These are phyloP conservation scores for Paxillus involutus DNA, from an alignment of 768 basidiomycete species.

Conservation along the genomic window DNA sequence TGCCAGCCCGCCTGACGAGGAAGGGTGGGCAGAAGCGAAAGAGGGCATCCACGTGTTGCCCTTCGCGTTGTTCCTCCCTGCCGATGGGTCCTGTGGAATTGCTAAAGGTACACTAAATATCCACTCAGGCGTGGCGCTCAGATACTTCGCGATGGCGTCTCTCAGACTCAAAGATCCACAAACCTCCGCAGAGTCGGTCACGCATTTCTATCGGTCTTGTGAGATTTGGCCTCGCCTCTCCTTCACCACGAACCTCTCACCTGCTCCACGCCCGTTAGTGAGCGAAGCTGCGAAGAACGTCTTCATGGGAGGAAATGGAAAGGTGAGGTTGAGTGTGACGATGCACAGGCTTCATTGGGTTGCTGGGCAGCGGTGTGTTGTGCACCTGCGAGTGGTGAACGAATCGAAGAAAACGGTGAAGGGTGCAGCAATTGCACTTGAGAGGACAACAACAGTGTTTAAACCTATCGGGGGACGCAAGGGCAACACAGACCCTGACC, in stretches of 20 bases:
- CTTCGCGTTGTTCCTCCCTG: constrained; percentile 68
- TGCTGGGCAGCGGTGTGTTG: constrained; percentile 75
- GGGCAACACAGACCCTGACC: constrained; percentile 38
- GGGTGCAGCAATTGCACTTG: constrained; percentile 57
- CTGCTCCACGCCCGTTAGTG: constrained; percentile 58
- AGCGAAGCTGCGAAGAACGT: constrained; percentile 54
- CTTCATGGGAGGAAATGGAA: constrained; percentile 63
- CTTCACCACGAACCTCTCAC: constrained; percentile 56
- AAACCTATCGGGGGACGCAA: constrained; percentile 40
- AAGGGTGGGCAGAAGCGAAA: constrained; percentile 61
- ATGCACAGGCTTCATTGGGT: constrained; percentile 78
- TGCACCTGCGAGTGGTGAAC: constrained; percentile 66
- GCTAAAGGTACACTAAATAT: constrained; percentile 59
- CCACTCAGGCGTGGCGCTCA: constrained; percentile 61
- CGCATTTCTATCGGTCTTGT: constrained; percentile 87
- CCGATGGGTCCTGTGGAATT: constrained; percentile 48
- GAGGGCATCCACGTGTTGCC: constrained; percentile 72
- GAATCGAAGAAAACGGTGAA: constrained; percentile 68
- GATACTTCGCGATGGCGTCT: constrained; percentile 80
- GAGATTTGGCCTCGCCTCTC: constrained; percentile 78
- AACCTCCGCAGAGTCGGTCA: constrained; percentile 65
- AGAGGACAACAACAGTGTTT: constrained; percentile 68
- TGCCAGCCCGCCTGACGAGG: constrained; percentile 46
- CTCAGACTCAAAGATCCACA: constrained; percentile 71
- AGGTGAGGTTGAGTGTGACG: constrained; percentile 62